Base-by-base conservation (phyloP, 352 stramenopile species). In the Phytophthora pinifolia region DNA sequence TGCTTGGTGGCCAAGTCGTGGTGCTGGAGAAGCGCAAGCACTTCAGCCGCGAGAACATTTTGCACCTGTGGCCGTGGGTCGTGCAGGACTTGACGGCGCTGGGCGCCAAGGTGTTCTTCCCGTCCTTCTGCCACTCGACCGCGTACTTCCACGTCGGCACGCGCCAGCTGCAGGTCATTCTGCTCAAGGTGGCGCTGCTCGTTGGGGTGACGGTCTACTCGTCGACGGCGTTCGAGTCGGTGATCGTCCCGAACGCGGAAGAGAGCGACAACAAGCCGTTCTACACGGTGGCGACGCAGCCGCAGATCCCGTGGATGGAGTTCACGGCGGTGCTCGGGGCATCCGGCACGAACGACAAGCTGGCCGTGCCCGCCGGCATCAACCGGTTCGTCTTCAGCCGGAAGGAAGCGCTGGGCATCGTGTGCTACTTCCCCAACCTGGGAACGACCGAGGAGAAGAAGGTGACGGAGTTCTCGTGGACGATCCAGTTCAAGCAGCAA, bases 101-200 rank as follows among this genome's bases (percentile, higher is more conserved):
- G 6, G 84, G 84, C 22, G 84, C 82, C 17, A 94, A 94, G 66
- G 74, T 89, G 18, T 86, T 94, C 42, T 94, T 87, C 68, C 70
- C 76, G 9, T 75, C 83, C 46, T 88, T 90, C 62, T 92, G 83
- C 46, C 82, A 89, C 55, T 92, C 83, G 44, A 88, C 79, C 10
- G 81, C 77, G 9, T 89, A 91, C 45, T 91, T 94, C 67, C 83
- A 92, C 58, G 83, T 94, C 14, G 84, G 84, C 31, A 94, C 84
- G 13, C 82, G 82, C n/a, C 82, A 94, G 56, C 53, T 94, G 10
- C 84, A 94, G 58, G 80, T 85, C 51, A 92, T 90, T 41, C 59
- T 94, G 32, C 76, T 94, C 45, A 94, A 94, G 57, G 79, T 91
- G 12, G 80, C 77, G 15, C 59, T 94, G 27, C 47, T 92, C 18